These are phyloP conservation scores for Hordeum pubiflorum DNA, from an alignment of 202 grass and related monocot genomes.

Conservation along the genomic window DNA sequence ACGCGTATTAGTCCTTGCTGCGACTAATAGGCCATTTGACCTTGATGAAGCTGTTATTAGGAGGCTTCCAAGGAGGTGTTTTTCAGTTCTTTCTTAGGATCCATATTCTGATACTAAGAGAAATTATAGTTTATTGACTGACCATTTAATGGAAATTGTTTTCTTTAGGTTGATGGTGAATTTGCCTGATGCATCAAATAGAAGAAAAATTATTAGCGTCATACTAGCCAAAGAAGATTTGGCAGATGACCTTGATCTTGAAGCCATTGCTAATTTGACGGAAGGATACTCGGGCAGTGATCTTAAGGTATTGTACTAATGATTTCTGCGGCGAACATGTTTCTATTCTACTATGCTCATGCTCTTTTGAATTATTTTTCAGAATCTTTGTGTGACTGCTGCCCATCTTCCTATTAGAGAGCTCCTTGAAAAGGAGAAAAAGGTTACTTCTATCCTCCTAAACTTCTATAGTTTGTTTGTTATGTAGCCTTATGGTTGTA, in stretches of 20 bases:
- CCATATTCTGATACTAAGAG: neutral
- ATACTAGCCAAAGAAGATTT: constrained; percentile 97
- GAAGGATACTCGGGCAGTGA: constrained; percentile 97
- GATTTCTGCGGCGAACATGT: neutral
- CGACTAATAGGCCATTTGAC: constrained; percentile 98
- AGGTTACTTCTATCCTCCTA: constrained; percentile 40
- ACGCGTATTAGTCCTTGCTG: constrained; percentile 89
- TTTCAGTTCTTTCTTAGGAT: constrained; percentile 6
- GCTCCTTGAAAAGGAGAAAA: constrained; percentile 90
- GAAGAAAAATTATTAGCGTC: constrained; percentile 84
- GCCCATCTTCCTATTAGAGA: constrained; percentile 90
- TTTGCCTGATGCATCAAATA: constrained; percentile 83
- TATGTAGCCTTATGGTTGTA: neutral
- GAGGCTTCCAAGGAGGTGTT: constrained; percentile 87
- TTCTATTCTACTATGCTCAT: neutral
- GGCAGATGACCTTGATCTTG: constrained; percentile 64
- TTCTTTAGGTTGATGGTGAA: constrained; percentile 94
- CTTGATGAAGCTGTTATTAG: constrained; percentile 96
- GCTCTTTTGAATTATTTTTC: constrained; percentile 24
- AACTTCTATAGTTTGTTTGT: neutral
- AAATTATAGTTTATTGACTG: neutral
- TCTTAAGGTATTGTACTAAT: constrained; percentile 56
- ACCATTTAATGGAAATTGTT: constrained; percentile 9
- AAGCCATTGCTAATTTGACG: constrained; percentile 76
- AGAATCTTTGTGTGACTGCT: constrained; percentile 96